Conservation (phyloP, 2,329 filamentous ascomycete species). For the Trichoderma asperellum region DNA sequence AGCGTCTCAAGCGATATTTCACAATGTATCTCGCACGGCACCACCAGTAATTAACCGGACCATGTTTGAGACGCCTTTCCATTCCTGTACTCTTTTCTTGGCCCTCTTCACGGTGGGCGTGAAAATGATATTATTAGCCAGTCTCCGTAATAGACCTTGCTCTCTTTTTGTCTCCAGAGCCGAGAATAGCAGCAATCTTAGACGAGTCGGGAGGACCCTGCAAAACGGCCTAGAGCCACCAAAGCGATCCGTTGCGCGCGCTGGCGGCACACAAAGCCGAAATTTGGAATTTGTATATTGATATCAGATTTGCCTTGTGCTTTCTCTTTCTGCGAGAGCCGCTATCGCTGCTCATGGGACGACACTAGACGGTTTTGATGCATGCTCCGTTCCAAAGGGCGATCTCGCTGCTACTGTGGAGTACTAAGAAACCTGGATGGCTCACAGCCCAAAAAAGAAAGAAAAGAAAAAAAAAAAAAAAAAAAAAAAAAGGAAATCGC, state of each 20-base stretch:
- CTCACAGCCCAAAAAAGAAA: neutral
- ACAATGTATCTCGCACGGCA: neutral
- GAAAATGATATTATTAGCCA: slow-evolving; percentile 1
- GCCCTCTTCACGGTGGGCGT: neutral
- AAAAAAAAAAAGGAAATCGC: neutral
- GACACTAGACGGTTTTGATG: slow-evolving; percentile 8
- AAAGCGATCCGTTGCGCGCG: slow-evolving; percentile 25
- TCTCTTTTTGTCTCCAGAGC: neutral
- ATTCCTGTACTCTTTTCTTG: slow-evolving; percentile 1
- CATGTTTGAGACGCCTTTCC: slow-evolving; percentile 17
- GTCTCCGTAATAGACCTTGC: neutral
- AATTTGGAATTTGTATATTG: slow-evolving; percentile 4
- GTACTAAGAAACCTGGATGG: neutral
- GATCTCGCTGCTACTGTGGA: neutral
- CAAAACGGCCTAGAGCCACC: slow-evolving; percentile 15
- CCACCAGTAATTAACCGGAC: slow-evolving; percentile 1
- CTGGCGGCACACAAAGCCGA: neutral
- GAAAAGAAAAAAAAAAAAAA: neutral
- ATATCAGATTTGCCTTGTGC: neutral
- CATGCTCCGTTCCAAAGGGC: slow-evolving; percentile 5
- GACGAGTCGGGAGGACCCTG: slow-evolving; percentile 5
- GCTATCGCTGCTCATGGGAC: neutral
- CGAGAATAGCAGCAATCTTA: slow-evolving; percentile 25
- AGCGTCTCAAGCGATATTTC: neutral
- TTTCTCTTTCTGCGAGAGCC: neutral